A percentile compares a stretch with the other conserved stretches of the same genome.
These are phyloP conservation scores for Musa schizocarpa DNA, from an alignment of 176 grass and related monocot species.

Conservation along the genomic window DNA sequence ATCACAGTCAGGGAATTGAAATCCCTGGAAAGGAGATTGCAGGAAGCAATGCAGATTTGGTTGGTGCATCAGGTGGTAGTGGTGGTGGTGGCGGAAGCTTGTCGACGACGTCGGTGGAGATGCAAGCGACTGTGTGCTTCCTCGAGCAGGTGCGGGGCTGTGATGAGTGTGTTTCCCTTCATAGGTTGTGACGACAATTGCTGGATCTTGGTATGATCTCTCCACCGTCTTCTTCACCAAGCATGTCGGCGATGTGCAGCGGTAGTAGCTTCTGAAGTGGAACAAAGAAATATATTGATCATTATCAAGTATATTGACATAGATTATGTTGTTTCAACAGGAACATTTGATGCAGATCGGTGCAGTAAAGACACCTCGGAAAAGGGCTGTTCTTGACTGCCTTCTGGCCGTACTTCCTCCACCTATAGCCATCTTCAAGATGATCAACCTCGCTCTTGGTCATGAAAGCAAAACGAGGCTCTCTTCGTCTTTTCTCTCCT, in stretches of 20 bases:
- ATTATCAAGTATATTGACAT: too few relatives aligned
- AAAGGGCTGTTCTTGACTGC: constrained; percentile 97
- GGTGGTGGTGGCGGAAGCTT: neutral
- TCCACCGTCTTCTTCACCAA: constrained; percentile 96
- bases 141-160: constrained; percentile 54
- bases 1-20: too few relatives aligned
- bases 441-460: constrained; percentile 98
- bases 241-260: constrained; percentile 93
- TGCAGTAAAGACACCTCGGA: constrained; percentile 46
- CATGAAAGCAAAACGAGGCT: constrained; percentile 88
- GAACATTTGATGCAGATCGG: too few relatives aligned
- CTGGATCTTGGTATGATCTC: constrained; percentile 71
- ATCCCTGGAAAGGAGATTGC: too few relatives aligned
- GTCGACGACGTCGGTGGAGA: constrained; percentile 29
- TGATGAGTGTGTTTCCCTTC: constrained; percentile 89
- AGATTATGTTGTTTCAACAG: too few relatives aligned
- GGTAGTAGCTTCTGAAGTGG: constrained; percentile 72
- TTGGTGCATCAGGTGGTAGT: constrained; percentile 6
- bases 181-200: constrained; percentile 90
- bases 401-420: constrained; percentile 99
- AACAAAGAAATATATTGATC: neutral
- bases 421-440: constrained; percentile 92
- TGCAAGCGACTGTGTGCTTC: constrained; percentile 42
- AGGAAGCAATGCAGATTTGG: neutral
- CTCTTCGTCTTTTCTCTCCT: constrained; percentile 75